Evolutionary conservation across 345 rosid genomes (phyloP).

Genomic region (Populus davidiana): DNA sequence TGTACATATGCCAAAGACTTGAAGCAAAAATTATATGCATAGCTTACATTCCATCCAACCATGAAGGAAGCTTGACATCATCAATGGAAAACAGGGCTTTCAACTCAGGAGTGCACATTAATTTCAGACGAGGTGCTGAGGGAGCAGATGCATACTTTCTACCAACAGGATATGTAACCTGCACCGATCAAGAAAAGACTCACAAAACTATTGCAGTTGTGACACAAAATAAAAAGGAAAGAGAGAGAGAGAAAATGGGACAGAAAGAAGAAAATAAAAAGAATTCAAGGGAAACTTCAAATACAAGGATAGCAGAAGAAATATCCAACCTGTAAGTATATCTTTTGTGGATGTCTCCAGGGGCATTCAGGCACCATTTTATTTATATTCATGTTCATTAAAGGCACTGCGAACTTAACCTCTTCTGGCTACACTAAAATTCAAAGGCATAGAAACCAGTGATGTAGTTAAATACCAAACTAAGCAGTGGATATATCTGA

Average conservation of each 20-base stretch:
- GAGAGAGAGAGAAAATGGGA: constrained; percentile 6
- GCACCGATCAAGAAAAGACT: constrained; percentile 20
- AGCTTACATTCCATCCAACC: constrained; percentile 90
- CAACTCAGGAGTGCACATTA: constrained; percentile 65
- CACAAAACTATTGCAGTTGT: not conserved
- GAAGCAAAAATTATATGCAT: not conserved
- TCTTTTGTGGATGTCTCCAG: constrained; percentile 87
- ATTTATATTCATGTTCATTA: constrained; percentile 74
- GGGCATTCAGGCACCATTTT: constrained; percentile 79
- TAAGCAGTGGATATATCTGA: not conserved
- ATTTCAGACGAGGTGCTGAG: constrained; percentile 77
- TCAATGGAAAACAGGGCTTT: constrained; percentile 65
- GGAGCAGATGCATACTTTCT: constrained; percentile 66
- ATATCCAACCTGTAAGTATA: constrained; percentile 71
- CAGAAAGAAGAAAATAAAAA: not conserved
- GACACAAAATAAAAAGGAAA: not conserved
- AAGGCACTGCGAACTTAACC: constrained; percentile 89
- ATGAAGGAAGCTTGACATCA: constrained; percentile 89
- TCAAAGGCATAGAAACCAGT: constrained; percentile 52
- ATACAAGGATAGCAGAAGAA: constrained; percentile 15
- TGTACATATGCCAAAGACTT: not conserved
- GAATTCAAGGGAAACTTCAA: not conserved
- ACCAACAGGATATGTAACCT: constrained; percentile 84
- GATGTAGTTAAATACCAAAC: constrained; percentile 18
- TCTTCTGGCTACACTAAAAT: constrained; percentile 84